A percentile compares a stretch with the other conserved stretches of the same genome.
These are phyloP conservation scores for Picea glauca DNA, from an alignment of 75 land plant genomes.

Conservation along the genomic window DNA sequence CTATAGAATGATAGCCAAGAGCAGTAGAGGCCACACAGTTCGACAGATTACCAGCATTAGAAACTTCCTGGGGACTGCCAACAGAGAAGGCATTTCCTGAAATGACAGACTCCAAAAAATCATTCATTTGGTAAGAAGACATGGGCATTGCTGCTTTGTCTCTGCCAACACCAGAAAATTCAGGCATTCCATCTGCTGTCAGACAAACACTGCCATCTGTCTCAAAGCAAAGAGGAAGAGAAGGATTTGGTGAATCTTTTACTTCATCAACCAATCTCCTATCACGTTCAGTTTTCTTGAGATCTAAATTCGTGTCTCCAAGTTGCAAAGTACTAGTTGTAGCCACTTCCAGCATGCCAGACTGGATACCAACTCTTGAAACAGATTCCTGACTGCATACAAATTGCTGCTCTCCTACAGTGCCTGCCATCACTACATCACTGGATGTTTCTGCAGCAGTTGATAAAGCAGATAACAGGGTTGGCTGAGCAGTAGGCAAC, in stretches of 20 bases:
- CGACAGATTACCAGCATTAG: neutral
- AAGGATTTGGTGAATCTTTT: neutral
- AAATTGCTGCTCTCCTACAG: constrained; percentile 3
- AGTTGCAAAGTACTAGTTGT: neutral
- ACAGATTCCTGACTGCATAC: constrained; percentile 11
- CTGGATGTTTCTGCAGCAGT: constrained; percentile 9
- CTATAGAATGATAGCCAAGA: neutral
- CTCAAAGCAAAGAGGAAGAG: neutral
- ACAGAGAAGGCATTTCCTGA: constrained; percentile 1
- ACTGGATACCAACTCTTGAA: constrained; percentile 5
- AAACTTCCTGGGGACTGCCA: constrained; percentile 4
- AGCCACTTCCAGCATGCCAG: neutral
- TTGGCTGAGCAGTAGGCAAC: neutral
- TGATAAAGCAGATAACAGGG: neutral
- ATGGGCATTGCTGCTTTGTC: neutral
- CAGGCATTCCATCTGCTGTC: neutral
- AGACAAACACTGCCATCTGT: neutral
- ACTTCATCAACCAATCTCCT: neutral
- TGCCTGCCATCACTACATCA: constrained; percentile 5
- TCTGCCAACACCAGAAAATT: constrained; percentile 8
- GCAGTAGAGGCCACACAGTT: neutral
- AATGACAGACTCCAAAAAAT: constrained; percentile 8
- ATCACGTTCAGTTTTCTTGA: neutral
- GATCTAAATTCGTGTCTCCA: neutral
- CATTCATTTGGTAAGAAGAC: constrained; percentile 6